Base-by-base conservation (phyloP, 257 asterid species). In the Pogostemon cablin region DNA sequence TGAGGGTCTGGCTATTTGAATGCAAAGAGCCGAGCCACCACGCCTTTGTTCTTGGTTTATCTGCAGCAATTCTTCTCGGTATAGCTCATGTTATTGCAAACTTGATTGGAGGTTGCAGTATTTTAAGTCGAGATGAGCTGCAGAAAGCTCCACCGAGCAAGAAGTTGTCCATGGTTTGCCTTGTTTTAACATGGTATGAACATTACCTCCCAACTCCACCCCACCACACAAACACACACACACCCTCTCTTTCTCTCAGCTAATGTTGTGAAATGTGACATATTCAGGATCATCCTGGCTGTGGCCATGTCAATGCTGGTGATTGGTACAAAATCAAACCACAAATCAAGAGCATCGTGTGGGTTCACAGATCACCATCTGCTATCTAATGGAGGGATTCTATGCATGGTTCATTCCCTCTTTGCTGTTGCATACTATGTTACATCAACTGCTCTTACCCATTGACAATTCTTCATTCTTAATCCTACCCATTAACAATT, bases 1-100 rank as follows among this genome's bases (percentile, higher is more conserved):
- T 93, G 72, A 79, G 82, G 78, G 59, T 93, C 47, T 87, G 90
- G 93, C 64, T 93, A 69, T 85, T 91, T 56, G 99, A 93, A 81
- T 93, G 99, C 42, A 91, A 93, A 75, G 84, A 87, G 76, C 96
- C 95, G 38, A 93, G 97, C 69, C 97, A 91, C 54, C 87, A 85
- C 4, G 99, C 99, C 0, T 93, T 71, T 54, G 74, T 91, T 44
- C 68, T 89, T 1, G 99, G 96, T n/a, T 62, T 84, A 38, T 85
- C 87, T 5, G 98, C 98, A n/a, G 85, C 86, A 5, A 58, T 75
- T 17, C 85, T 92, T 52, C 85, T 89, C 4, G 70, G 81, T 4
- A 40, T 80, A 55, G 95, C 96, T 48, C 98, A 92, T 73, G 69
- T 92, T 59, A 69, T 90, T 39, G 86, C 90, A 4, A 89, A 85